Evolutionary conservation across 345 rosid genomes (phyloP).

Genomic region (Ailanthus altissimus): DNA sequence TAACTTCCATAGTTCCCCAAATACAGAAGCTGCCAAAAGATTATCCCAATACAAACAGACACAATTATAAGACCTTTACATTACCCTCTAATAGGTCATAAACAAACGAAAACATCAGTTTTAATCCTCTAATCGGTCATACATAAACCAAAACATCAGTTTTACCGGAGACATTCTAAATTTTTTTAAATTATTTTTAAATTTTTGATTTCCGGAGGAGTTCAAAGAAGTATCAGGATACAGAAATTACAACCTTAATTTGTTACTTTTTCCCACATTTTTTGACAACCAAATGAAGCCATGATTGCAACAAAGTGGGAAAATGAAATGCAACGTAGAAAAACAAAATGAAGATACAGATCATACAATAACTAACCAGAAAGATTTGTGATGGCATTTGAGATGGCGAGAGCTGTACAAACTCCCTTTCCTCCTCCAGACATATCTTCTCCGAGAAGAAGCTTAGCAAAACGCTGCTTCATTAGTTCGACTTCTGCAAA

Average conservation of each 20-base stretch:
- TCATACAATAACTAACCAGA: constrained; percentile 29
- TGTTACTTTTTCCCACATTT: neutral
- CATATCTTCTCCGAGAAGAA: constrained; percentile 66
- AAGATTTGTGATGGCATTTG: constrained; percentile 43
- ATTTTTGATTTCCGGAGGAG: neutral
- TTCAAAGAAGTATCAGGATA: neutral
- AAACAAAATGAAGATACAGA: constrained; percentile 1
- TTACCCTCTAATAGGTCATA: neutral
- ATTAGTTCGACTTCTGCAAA: constrained; percentile 43
- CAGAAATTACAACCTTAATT: neutral
- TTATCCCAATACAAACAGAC: neutral
- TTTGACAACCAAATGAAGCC: constrained; percentile 2
- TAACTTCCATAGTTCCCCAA: constrained; percentile 48
- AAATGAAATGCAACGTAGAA: neutral
- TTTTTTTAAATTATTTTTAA: neutral
- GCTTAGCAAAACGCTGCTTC: constrained; percentile 54
- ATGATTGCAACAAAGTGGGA: neutral
- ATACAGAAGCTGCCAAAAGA: constrained; percentile 38
- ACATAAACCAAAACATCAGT: neutral
- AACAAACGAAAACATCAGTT: neutral
- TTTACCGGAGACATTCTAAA: neutral
- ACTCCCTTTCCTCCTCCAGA: constrained; percentile 55
- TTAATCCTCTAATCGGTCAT: neutral
- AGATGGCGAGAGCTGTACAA: constrained; percentile 49
- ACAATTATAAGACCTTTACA: neutral